Conservation (phyloP, 108 stramenopile genomes). For the Skeletonema costatum region DNA sequence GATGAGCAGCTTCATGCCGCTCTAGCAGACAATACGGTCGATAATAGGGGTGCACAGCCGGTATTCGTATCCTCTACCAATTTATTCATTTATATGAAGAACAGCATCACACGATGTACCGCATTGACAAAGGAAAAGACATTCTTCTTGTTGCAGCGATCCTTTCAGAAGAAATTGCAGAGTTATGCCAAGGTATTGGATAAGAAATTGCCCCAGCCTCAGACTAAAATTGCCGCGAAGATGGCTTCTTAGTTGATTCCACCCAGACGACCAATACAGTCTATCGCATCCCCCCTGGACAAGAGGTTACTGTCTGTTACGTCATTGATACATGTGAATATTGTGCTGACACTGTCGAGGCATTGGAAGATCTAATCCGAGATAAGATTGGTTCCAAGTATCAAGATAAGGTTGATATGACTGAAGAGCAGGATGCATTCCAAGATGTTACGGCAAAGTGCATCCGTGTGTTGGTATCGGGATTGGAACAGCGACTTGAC, state of each 20-base stretch:
- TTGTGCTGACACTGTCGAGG: constrained; percentile 95
- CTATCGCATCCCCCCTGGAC: constrained; percentile 78
- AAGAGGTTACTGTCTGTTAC: constrained; percentile 91
- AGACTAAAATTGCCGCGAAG: constrained; percentile 41
- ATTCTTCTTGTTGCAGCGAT: constrained; percentile 88
- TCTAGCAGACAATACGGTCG: constrained; percentile 80
- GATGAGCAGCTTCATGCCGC: constrained; percentile 85
- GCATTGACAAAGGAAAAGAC: constrained; percentile 95
- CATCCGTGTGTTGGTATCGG: constrained; percentile 87
- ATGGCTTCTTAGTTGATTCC: constrained; percentile 44
- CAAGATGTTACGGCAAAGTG: constrained; percentile 92
- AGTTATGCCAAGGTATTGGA: constrained; percentile 86
- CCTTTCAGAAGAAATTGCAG: constrained; percentile 85
- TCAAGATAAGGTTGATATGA: constrained; percentile 84
- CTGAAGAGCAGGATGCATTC: constrained; percentile 87
- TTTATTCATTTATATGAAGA: constrained; percentile 97
- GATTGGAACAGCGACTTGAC: constrained; percentile 80
- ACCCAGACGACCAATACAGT: constrained; percentile 24
- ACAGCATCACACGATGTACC: constrained; percentile 92
- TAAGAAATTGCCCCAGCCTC: constrained; percentile 70
- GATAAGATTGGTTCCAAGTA: constrained; percentile 90
- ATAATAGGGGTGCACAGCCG: constrained; percentile 88
- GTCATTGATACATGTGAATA: constrained; percentile 97
- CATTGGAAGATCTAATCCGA: constrained; percentile 92
- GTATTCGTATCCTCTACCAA: constrained; percentile 93